Conservation (phyloP, 345 rosid species). For the Noccaea caerulescens region DNA sequence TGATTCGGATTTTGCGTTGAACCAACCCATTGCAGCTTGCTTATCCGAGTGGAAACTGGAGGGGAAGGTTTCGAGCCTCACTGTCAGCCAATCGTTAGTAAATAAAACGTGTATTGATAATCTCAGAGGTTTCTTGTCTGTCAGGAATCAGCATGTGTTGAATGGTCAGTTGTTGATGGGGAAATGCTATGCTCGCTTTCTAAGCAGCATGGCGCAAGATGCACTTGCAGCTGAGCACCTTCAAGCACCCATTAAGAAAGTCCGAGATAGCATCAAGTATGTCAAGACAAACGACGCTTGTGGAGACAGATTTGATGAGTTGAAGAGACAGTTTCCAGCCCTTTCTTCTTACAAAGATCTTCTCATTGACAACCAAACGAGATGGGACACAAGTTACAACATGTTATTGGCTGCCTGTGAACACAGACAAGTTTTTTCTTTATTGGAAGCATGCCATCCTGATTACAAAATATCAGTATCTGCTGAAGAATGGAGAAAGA, state of each 20-base stretch:
- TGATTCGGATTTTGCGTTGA: conserved; percentile 61
- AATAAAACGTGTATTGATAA: conserved; percentile 61
- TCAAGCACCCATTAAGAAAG: conserved; percentile 58
- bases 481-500: conserved; percentile 75
- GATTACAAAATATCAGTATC: conserved; percentile 76
- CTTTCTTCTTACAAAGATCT: conserved; percentile 58
- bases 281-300: conserved; percentile 64
- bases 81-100: conserved; percentile 53
- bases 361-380: conserved; percentile 58
- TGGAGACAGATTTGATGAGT: conserved; percentile 69
- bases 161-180: conserved; percentile 74
- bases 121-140: conserved; percentile 65
- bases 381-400: conserved; percentile 79
- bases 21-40: conserved; percentile 63
- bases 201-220: conserved; percentile 64
- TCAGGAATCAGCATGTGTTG: conserved; percentile 65
- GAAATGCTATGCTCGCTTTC: conserved; percentile 60
- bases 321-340: conserved; percentile 67
- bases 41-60: conserved; percentile 80
- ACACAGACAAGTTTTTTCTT: conserved; percentile 73
- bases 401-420: conserved; percentile 79
- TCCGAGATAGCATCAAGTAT: conserved; percentile 69
- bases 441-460: conserved; percentile 77
- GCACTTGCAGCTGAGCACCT: conserved; percentile 48
- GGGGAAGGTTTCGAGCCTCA: conserved; percentile 67